phyloP scores from a whole-genome alignment of 2,329 filamentous ascomycete genomes.

The Sporothrix inflata region DNA sequence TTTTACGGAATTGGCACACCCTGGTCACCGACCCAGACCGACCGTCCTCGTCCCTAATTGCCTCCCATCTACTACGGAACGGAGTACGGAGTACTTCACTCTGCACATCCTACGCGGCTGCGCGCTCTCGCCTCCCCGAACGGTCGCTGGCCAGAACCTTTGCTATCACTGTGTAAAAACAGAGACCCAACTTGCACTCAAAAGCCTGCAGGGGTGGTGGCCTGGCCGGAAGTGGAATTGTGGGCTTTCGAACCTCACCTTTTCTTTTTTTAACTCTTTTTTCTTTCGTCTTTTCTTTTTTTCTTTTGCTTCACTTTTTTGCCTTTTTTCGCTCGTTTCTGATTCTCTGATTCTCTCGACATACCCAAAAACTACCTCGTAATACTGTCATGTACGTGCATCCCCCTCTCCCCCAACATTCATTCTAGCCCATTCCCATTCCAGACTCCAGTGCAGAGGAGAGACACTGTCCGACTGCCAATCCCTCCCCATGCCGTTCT shows the following conservation, averaged over 20 bases:
- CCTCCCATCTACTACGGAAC: background rate
- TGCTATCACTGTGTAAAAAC: slow-evolving; percentile 1
- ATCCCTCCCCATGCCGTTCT: slow-evolving; percentile 14
- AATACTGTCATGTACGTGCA: slow-evolving; percentile 21
- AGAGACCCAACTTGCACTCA: slow-evolving; percentile 18
- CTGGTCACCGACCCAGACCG: slow-evolving; percentile 17
- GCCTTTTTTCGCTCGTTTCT: background rate
- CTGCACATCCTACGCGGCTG: slow-evolving; percentile 22
- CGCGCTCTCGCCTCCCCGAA: slow-evolving; percentile 11
- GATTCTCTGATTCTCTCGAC: slow-evolving; percentile 11
- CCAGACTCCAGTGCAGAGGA: background rate
- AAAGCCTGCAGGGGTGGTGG: slow-evolving; percentile 15
- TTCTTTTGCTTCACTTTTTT: background rate
- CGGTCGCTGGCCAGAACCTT: slow-evolving; percentile 4
- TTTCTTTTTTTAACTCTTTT: background rate
- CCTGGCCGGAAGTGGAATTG: slow-evolving; percentile 28
- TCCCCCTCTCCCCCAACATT: background rate
- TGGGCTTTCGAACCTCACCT: slow-evolving; percentile 20
- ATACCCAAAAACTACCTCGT: background rate
- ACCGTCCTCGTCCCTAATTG: slow-evolving; percentile 3
- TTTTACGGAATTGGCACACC: slow-evolving; percentile 3
- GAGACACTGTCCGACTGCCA: background rate
- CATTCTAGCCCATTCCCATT: slow-evolving; percentile 19
- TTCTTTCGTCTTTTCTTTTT: background rate
- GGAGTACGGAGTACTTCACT: background rate